Percentiles rank a stretch among this genome's conserved stretches.
phyloP scores from a whole-genome alignment of 768 basidiomycete genomes.

The Nevesoporus exiguus region DNA sequence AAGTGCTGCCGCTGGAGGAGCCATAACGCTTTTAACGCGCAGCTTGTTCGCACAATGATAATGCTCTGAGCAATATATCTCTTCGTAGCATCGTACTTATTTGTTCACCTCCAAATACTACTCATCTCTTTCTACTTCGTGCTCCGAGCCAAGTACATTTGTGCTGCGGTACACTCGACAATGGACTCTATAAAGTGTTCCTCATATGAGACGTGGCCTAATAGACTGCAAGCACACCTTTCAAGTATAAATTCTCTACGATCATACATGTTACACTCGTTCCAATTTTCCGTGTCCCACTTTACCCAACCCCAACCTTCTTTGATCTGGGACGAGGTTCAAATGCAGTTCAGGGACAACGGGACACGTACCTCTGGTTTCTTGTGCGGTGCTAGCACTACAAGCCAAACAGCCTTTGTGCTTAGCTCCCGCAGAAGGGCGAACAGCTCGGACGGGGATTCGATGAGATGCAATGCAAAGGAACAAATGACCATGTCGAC shows the following conservation, averaged over 20 bases:
- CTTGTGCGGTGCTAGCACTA: constrained; percentile 72
- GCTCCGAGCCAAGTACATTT: constrained; percentile 2
- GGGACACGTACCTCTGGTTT: constrained; percentile 57
- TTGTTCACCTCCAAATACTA: neutral
- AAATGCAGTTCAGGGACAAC: neutral
- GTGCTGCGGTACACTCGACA: constrained; percentile 30
- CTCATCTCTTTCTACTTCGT: constrained; percentile 7
- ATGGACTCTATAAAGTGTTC: constrained; percentile 21
- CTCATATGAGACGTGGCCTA: neutral
- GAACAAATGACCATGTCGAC: constrained; percentile 70
- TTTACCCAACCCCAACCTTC: constrained; percentile 65
- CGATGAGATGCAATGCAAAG: constrained; percentile 70
- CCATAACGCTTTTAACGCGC: constrained; percentile 21
- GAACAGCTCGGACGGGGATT: constrained; percentile 58
- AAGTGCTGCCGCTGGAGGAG: constrained; percentile 28
- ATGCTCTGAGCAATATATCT: neutral
- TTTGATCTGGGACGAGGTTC: constrained; percentile 45
- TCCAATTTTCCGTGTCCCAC: constrained; percentile 54
- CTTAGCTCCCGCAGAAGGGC: constrained; percentile 63
- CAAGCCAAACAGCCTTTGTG: constrained; percentile 58
- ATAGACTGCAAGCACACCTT: constrained; percentile 31
- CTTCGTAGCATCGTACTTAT: neutral
- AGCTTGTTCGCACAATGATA: constrained; percentile 19
- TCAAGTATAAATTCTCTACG: constrained; percentile 46
- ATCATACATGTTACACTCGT: constrained; percentile 38